These are phyloP conservation scores for Solanum chiquidenum DNA, from an alignment of 257 asterid genomes.

Conservation along the genomic window DNA sequence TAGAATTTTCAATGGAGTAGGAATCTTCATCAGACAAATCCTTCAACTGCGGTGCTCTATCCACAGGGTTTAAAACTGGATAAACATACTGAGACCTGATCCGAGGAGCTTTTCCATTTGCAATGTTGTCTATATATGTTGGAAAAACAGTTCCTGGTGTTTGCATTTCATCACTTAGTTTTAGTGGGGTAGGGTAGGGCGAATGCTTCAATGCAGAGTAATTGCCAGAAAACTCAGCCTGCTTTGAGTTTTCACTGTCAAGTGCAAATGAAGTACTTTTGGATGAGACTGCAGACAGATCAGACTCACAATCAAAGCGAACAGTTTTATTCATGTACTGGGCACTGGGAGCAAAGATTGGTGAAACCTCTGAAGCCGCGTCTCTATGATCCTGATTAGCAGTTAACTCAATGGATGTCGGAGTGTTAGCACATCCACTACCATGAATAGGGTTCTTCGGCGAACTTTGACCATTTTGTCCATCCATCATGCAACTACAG, in stretches of 20 bases:
- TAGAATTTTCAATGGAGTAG: conserved; percentile 13
- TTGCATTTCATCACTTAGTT: conserved; percentile 75
- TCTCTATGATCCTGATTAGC: conserved; percentile 4
- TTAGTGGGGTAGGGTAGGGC: conserved; percentile 70
- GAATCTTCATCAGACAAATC: conserved; percentile 31
- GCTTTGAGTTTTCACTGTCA: conserved; percentile 21
- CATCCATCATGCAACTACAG: conserved; percentile 49
- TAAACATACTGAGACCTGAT: conserved; percentile 65
- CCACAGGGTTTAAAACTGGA: conserved; percentile 39
- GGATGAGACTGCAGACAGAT: conserved; percentile 23
- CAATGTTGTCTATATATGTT: conserved; percentile 30
- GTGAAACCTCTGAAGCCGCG: conserved; percentile 22
- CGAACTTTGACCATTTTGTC: conserved; percentile 15
- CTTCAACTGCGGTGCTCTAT: conserved; percentile 25
- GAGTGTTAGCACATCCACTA: neutral
- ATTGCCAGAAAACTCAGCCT: conserved; percentile 21
- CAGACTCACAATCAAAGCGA: conserved; percentile 30
- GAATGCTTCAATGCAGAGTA: conserved; percentile 26
- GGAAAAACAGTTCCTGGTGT: conserved; percentile 91
- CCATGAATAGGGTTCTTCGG: conserved; percentile 22
- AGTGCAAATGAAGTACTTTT: conserved; percentile 37
- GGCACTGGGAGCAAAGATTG: conserved; percentile 21
- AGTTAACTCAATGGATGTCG: neutral
- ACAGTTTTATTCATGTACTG: conserved; percentile 30
- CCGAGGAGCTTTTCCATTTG: conserved; percentile 31